phyloP scores from a whole-genome alignment of 441 rosid genomes.

The Manihot esculenta region DNA sequence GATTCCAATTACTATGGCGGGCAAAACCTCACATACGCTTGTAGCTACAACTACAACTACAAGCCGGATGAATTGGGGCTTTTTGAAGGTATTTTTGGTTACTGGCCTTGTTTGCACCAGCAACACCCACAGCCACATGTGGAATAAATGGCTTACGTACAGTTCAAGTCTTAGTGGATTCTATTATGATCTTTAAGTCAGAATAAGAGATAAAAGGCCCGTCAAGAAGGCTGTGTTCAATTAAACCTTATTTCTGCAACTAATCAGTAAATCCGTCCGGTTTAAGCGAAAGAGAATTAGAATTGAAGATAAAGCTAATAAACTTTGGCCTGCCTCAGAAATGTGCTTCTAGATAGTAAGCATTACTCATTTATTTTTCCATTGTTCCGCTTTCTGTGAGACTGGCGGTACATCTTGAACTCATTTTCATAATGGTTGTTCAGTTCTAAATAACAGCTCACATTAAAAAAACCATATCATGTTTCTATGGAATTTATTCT shows the following conservation, averaged over 20 bases:
- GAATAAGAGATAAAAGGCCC: neutral
- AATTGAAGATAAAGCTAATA: neutral
- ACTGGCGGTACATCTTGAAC: too few relatives aligned
- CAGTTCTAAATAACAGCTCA: too few relatives aligned
- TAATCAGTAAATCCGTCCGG: neutral
- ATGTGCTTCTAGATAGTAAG: neutral
- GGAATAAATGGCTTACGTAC: neutral
- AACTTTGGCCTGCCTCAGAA: neutral
- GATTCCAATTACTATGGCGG: conserved; percentile 6
- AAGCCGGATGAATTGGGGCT: conserved; percentile 22
- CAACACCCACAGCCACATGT: neutral
- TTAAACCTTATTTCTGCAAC: neutral
- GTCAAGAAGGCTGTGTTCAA: neutral
- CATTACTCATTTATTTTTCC: neutral
- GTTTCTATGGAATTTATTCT: too few relatives aligned
- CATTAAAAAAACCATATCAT: too few relatives aligned
- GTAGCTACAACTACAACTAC: conserved; percentile 5
- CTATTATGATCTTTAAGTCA: neutral
- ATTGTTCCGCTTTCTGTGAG: too few relatives aligned
- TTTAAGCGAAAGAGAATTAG: neutral
- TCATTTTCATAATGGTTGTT: too few relatives aligned
- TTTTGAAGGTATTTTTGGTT: conserved; percentile 35
- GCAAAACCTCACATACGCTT: conserved; percentile 4
- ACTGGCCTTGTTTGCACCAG: conserved; percentile 38
- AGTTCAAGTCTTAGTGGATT: neutral